These are phyloP conservation scores for Cucurbita moschata DNA, from an alignment of 306 rosid genomes.

Conservation along the genomic window DNA sequence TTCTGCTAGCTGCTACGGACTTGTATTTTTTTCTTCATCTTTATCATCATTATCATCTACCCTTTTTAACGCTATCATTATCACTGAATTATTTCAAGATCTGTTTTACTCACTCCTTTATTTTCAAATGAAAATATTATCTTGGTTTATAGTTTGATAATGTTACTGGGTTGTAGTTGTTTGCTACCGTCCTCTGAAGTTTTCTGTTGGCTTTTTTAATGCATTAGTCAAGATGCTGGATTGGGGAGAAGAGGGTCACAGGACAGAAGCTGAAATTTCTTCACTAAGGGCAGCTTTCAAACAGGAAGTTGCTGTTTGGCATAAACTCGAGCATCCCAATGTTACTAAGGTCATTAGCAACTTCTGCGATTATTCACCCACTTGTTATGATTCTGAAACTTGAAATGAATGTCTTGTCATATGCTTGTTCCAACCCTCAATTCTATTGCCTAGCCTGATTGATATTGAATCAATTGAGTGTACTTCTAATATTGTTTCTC, in stretches of 20 bases:
- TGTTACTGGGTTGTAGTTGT: neutral
- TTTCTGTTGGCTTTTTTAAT: conserved; percentile 11
- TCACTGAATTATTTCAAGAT: neutral
- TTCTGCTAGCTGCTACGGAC: neutral
- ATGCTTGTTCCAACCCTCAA: neutral
- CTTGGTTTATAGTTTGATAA: neutral
- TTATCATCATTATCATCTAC: neutral
- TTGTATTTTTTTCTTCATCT: neutral
- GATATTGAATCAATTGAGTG: neutral
- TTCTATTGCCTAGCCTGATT: neutral
- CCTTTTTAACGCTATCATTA: neutral
- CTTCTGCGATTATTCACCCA: conserved; percentile 5
- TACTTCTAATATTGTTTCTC: neutral
- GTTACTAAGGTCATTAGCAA: conserved; percentile 69
- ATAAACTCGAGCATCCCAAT: conserved; percentile 93
- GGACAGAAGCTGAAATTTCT: conserved; percentile 83
- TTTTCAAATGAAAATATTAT: neutral
- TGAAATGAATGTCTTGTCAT: neutral
- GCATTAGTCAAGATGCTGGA: conserved; percentile 78
- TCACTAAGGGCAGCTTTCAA: conserved; percentile 77
- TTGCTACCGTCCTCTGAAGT: neutral
- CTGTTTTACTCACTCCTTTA: neutral
- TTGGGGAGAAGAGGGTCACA: conserved; percentile 98
- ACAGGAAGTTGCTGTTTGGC: conserved; percentile 99
- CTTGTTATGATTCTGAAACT: neutral